A percentile compares a stretch with the other conserved stretches of the same genome.
These are phyloP conservation scores for Jacaranda mimosifolia DNA, from an alignment of 257 asterid genomes.

Conservation along the genomic window DNA sequence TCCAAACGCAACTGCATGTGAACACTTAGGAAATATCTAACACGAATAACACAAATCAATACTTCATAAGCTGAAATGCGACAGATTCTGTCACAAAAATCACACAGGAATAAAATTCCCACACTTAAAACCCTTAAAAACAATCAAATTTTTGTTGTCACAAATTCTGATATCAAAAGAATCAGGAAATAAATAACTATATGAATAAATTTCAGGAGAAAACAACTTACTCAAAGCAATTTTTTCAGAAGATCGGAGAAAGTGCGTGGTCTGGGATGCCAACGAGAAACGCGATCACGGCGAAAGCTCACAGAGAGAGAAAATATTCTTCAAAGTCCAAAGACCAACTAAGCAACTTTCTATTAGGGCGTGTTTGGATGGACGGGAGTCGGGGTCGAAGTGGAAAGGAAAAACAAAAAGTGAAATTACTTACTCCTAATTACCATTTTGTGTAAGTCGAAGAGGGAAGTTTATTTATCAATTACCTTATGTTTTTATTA, in stretches of 20 bases:
- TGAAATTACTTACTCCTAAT: no score
- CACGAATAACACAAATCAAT: slow-evolving; percentile 12
- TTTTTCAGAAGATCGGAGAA: slow-evolving; percentile 39
- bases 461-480: no score
- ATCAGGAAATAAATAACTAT: background rate
- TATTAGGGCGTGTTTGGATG: slow-evolving; percentile 38
- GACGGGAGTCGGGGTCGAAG: background rate
- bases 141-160: slow-evolving; percentile 22
- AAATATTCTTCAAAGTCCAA: slow-evolving; percentile 26
- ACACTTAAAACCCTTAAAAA: slow-evolving; percentile 45
- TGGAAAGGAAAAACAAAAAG: background rate
- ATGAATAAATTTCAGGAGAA: background rate
- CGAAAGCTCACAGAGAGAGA: slow-evolving; percentile 21
- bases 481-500: no score
- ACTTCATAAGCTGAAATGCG: slow-evolving; percentile 38
- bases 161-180: slow-evolving; percentile 5
- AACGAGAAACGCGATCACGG: slow-evolving; percentile 42
- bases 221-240: slow-evolving; percentile 36
- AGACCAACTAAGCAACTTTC: slow-evolving; percentile 39
- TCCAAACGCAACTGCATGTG: slow-evolving; percentile 34
- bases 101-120: background rate
- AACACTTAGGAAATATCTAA: slow-evolving; percentile 39
- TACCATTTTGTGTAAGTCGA: no score
- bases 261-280: slow-evolving; percentile 32
- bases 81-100: background rate